Percentiles rank a stretch among this genome's conserved stretches.
Evolutionary conservation across 371 early-diverging fungal genomes (phyloP).

Genomic region (Rhizopus stolonifer): DNA sequence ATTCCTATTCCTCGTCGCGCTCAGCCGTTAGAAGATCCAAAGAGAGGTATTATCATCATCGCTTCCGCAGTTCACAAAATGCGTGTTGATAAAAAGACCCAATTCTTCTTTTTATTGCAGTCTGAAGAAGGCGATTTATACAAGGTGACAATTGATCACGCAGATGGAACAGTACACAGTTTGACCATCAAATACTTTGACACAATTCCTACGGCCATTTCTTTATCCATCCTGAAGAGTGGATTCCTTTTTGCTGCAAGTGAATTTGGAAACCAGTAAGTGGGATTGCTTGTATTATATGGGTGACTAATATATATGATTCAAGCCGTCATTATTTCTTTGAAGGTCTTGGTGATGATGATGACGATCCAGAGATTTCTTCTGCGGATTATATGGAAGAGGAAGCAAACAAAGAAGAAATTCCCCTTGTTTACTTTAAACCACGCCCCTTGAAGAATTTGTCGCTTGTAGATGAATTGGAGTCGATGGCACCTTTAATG

Average conservation of each 20-base stretch:
- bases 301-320: neutral
- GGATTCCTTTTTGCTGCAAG: slow-evolving; percentile 92
- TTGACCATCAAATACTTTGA: slow-evolving; percentile 93
- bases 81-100: slow-evolving; percentile 76
- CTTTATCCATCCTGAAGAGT: slow-evolving; percentile 85
- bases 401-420: slow-evolving; percentile 47
- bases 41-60: slow-evolving; percentile 76
- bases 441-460: slow-evolving; percentile 85
- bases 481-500: slow-evolving; percentile 80
- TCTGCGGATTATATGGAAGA: slow-evolving; percentile 69
- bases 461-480: slow-evolving; percentile 85
- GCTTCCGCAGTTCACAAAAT: slow-evolving; percentile 87
- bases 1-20: slow-evolving; percentile 88
- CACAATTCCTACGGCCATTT: slow-evolving; percentile 80
- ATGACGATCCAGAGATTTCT: slow-evolving; percentile 76
- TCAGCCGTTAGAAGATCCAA: slow-evolving; percentile 64
- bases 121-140: slow-evolving; percentile 94
- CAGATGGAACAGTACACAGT: slow-evolving; percentile 61
- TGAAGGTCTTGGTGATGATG: slow-evolving; percentile 90
- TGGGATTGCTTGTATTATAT: neutral
- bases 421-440: slow-evolving; percentile 66
- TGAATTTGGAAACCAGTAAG: slow-evolving; percentile 92
- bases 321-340: slow-evolving; percentile 85
- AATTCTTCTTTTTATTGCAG: slow-evolving; percentile 91
- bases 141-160: slow-evolving; percentile 88